Evolutionary conservation across 2,329 filamentous ascomycete genomes (phyloP), one percentile per base, ranked within the genome.

Genomic region (Dactylellina haptotyla): DNA sequence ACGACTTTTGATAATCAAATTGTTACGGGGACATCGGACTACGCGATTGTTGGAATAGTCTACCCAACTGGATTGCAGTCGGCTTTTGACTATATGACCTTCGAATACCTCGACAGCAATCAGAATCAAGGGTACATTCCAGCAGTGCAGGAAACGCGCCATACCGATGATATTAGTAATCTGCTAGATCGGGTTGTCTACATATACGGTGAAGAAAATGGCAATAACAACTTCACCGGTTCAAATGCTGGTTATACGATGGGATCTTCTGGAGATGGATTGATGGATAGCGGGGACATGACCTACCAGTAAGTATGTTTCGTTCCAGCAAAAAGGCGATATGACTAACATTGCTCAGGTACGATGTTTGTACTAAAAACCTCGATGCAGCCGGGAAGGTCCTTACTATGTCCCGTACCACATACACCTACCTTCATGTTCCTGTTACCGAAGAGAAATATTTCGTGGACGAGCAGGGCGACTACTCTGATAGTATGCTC

Each of bases 261-360:
- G 26, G 23, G 46, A 1, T 9, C 2, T 1, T 3, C 18, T 10
- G 3, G 23, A 8, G 59, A 64, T 30, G 20, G 32, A 25, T 32
- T 64, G 59, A 64, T 64, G 59, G 59, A 56, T 9, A 6, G 4
- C 4, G 23, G 34, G 32, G 50, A 56, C 23, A 4, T 4, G 4
- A 16, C 12, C 5, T 56, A 56, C 50, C 16, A 12, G 50, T 56
- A 51, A 51, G 46, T 20, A 5, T 8, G 23, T 51, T 12, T 26
- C 46, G n/a, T n/a, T n/a, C n/a, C n/a, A n/a, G n/a, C n/a, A n/a
- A n/a, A n/a, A n/a, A n/a, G n/a, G n/a, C n/a, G n/a, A n/a, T n/a
- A n/a, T 26, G 25, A 51, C 46, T 16, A 9, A 51, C 26, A 8
- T 8, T 12, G 14, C 46, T 32, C 46, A 26, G 23, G 25, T 51